Evolutionary conservation across 257 asterid species (phyloP), one percentile per base, ranked within the genome.

Genomic region (Voacanga thouarsii): DNA sequence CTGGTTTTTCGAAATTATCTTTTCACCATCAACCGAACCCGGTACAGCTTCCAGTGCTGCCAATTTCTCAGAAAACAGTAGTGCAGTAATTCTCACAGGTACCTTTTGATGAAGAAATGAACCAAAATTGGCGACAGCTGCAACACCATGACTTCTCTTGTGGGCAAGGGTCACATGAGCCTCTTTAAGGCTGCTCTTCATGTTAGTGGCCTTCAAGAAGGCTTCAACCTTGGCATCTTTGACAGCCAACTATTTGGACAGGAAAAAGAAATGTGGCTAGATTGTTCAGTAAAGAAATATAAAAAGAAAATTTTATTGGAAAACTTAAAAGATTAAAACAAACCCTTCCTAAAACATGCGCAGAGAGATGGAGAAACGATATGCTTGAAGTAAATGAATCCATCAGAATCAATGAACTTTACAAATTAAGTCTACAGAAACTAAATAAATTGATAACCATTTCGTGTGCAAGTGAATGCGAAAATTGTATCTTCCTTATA

Each of bases 151-250:
- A 66, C 96, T 92, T 75, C 92, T 87, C 88, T 95, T 95, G 75
- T 93, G 99, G 67, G 99, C 99, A 24, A 95, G 97, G 49, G 98
- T 95, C 79, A 95, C 57, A 76, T 95, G 99, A 65, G 96, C 94
- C 80, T 81, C 86, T 18, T 82, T 82, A 64, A 90, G 83, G 75
- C 81, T 84, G 86, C 79, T 88, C 87, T 86, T 89, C 83, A 93
- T 71, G 74, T 85, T 80, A 75, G 86, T 92, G 67, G 78, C 84
- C 86, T 82, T 81, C 28, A 95, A 83, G 75, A 93, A 89, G 63
- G 45, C 86, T 18, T 78, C 88, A 1, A 92, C 80, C 75, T 80
- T 77, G 0, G 91, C 87, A 82, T 93, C 90, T 83, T 89, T 93
- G 75, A 74, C 80, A 55, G 88, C 85, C 77, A 93, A 83, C 97